phyloP scores from a whole-genome alignment of 306 rosid species.

The Pyrus pyrifolia region DNA sequence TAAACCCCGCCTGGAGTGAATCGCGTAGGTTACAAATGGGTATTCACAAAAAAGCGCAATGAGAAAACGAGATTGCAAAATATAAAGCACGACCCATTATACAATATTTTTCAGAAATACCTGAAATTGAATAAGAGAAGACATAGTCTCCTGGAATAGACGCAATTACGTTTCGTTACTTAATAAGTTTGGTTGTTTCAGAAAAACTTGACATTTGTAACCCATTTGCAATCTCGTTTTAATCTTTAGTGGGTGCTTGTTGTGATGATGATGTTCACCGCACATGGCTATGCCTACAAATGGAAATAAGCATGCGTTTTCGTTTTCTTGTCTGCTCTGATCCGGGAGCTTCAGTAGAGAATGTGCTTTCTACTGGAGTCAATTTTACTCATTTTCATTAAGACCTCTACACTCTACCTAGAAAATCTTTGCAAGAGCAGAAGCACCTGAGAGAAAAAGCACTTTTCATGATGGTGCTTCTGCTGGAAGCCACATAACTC shows the following conservation, averaged over 20 bases:
- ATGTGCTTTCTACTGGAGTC: neutral
- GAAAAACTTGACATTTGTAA: no score
- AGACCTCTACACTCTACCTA: neutral
- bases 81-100: no score
- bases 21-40: fast-evolving
- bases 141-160: no score
- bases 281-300: neutral
- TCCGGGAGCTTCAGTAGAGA: neutral
- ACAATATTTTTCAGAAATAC: no score
- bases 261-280: neutral
- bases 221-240: no score
- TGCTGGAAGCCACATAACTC: neutral
- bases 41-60: no score
- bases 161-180: no score
- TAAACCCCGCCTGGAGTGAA: no score
- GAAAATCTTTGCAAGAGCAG: neutral
- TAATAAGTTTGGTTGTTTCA: no score
- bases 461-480: neutral
- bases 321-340: neutral
- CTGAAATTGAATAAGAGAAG: no score
- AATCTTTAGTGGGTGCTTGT: neutral
- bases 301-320: neutral
- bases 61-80: no score
- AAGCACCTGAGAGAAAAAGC: neutral
- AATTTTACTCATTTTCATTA: neutral